Evolutionary conservation across 805 yeast genomes (phyloP).

Genomic region (Yarrowia hollandica): DNA sequence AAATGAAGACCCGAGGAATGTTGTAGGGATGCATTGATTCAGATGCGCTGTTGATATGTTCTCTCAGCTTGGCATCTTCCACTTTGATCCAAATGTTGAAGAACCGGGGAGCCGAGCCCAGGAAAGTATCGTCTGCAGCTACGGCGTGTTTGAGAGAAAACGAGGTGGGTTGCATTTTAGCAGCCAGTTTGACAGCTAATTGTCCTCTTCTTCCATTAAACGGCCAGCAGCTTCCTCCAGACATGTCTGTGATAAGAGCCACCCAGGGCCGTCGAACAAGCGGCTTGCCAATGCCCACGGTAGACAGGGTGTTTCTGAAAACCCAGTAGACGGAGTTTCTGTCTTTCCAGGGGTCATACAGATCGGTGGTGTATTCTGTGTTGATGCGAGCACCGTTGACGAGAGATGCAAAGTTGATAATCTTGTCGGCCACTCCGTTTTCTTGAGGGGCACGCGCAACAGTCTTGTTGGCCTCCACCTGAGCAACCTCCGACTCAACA

Average conservation of each 20-base stretch:
- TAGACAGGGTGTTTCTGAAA: slow-evolving; percentile 22
- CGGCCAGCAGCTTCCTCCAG: slow-evolving; percentile 42
- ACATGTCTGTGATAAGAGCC: slow-evolving; percentile 33
- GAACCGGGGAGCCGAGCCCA: slow-evolving; percentile 37
- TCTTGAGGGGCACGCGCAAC: not conserved
- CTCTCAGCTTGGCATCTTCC: slow-evolving; percentile 31
- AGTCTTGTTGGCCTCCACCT: slow-evolving; percentile 11
- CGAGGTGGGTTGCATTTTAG: slow-evolving; percentile 34
- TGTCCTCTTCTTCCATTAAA: slow-evolving; percentile 38
- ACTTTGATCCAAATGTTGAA: slow-evolving; percentile 39
- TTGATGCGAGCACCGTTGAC: slow-evolving; percentile 37
- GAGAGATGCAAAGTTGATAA: slow-evolving; percentile 33
- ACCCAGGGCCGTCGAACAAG: slow-evolving; percentile 31
- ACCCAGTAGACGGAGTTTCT: slow-evolving; percentile 29
- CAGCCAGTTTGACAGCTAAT: slow-evolving; percentile 37
- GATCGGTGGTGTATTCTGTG: slow-evolving; percentile 34
- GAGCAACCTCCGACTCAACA: not conserved
- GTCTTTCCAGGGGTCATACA: slow-evolving; percentile 32
- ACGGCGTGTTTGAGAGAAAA: slow-evolving; percentile 37
- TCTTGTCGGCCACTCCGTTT: not conserved
- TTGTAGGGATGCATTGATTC: not conserved
- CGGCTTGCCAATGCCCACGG: slow-evolving; percentile 33
- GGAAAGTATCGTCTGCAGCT: not conserved
- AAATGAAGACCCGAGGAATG: slow-evolving; percentile 32
- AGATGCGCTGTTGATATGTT: not conserved